Percentiles rank a stretch among this genome's conserved stretches.
Evolutionary conservation across 2,329 filamentous ascomycete genomes (phyloP).

Genomic region (Lomentospora prolificans): DNA sequence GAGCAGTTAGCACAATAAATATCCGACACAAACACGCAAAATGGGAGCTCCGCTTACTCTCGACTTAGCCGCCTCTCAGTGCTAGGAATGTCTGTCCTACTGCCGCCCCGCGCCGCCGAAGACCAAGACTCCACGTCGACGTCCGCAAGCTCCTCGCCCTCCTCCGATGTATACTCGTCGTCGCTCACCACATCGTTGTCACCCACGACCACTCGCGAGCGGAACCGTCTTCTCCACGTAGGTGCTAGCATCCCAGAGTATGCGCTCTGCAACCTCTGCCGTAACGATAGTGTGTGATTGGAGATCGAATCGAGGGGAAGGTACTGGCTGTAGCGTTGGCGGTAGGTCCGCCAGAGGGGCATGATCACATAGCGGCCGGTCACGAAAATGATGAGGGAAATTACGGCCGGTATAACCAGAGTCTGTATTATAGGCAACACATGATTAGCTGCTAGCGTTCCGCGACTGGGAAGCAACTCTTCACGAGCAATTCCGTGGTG

Average conservation of each 20-base stretch:
- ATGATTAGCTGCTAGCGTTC: too few relatives aligned
- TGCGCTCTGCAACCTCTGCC: constrained; percentile 27
- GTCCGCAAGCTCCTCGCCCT: constrained; percentile 60
- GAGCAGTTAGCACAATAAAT: constrained; percentile 7
- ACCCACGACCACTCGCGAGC: constrained; percentile 25
- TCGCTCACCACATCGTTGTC: constrained; percentile 27
- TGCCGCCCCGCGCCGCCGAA: constrained; percentile 31
- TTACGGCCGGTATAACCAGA: constrained; percentile 58
- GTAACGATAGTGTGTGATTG: constrained; percentile 43
- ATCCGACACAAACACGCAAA: constrained; percentile 3
- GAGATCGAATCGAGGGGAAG: constrained; percentile 58
- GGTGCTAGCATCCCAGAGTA: constrained; percentile 11
- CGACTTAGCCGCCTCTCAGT: constrained; percentile 58
- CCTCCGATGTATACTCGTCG: constrained; percentile 50
- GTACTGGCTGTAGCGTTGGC: constrained; percentile 63
- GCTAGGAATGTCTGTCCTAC: constrained; percentile 30
- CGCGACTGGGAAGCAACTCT: too few relatives aligned
- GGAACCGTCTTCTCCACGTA: constrained; percentile 9
- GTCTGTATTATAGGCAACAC: constrained; percentile 47
- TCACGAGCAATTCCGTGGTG: constrained; percentile 7
- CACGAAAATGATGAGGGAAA: constrained; percentile 61
- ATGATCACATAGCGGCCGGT: constrained; percentile 53
- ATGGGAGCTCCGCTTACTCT: constrained; percentile 43
- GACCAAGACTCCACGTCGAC: constrained; percentile 33
- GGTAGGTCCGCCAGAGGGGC: constrained; percentile 61